Base-by-base conservation (phyloP, 2,329 filamentous ascomycete species). In the Colletotrichum kahawae region DNA sequence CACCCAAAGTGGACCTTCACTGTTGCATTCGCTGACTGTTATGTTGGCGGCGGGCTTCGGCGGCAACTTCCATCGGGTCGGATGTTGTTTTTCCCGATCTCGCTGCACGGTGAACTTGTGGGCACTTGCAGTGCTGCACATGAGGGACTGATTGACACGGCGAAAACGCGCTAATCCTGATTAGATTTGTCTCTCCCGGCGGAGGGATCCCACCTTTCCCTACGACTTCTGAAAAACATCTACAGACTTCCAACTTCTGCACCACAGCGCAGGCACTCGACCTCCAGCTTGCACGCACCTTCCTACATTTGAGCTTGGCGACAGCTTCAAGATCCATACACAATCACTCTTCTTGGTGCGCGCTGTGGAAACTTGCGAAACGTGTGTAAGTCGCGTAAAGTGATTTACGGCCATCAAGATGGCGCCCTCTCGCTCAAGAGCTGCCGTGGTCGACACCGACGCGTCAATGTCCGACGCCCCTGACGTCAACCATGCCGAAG, bases 401-500 rank as follows among this genome's bases (percentile, higher is more conserved):
- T 87, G 87, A 84, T 83, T 82, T 78, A 51, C 73, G 76, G 79
- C 71, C 77, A 71, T 81, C 81, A 83, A 79, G 79, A 92, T 90
- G 90, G 89, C 90, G 80, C 89, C 90, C 77, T 82, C 86, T 80
- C 88, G 89, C 79, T 87, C 88, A 77, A 87, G 86, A 82, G 85
- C 85, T 80, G 86, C 85, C 81, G 91, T 85, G 80, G 88, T 85
- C 79, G 90, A 92, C 78, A 87, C 87, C 48, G 90, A 92, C 87
- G 90, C 90, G 84, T 92, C 91, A 75, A 93, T 92, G 90, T 88
- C 87, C 57, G 92, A 93, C 82, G 89, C 87, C 69, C 89, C 89
- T 31, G 89, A 89, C 24, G 79, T 84, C 62, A 85, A 83, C 14
- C 83, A 84, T 36, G 82, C 75, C 62, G 87, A 90, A n/a, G 85